Base-by-base conservation (phyloP, 2,329 filamentous ascomycete genomes). In the Piedraia hortae region DNA sequence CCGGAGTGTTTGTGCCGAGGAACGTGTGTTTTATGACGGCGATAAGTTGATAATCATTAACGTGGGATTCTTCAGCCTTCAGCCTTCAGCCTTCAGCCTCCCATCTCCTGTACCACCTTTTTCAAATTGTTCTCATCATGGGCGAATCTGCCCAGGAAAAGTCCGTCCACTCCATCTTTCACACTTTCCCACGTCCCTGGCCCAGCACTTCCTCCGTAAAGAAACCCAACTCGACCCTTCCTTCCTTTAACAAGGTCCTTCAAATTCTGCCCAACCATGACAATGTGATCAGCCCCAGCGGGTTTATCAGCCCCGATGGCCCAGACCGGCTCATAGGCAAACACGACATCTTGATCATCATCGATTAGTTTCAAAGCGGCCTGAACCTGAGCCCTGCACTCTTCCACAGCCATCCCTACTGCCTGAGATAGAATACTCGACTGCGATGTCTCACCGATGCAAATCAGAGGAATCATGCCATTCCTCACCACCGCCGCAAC, bases 271-370 rank as follows among this genome's bases (percentile, higher is more conserved):
- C 71, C 65, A 2, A 85, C 72, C 16, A 53, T 57, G 3, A 68
- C 56, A 0, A 88, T 70, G 38, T 88, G 68, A 28, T 67, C 64
- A 10, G 66, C 59, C 5, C 56, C 56, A 0, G 75, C 75, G 2
- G 75, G 74, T 35, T 67, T 51, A 2, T 57, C 50, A 6, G 73
- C 66, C 1, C 75, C 75, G 43, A 85, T 88, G 1, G 75, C 75
- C 75, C 75, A 88, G 2, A 85, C 73, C 5, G 75, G 75, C 49
- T 88, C 75, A 38, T 88, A 88, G 1, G 75, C 75, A 26, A 88
- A 55, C 4, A 82, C 59, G 4, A 85, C 56, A 21, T 77, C 67
- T 0, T 63, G 59, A 9, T 62, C 52, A 6, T 51, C 50, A 1
- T 64, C 56, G 5, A 82, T 48, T 0, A 53, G 57, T 1, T 48